Percentiles rank a stretch among this genome's conserved stretches.
Conservation (phyloP, 768 basidiomycete species). For the Russula foetens region DNA sequence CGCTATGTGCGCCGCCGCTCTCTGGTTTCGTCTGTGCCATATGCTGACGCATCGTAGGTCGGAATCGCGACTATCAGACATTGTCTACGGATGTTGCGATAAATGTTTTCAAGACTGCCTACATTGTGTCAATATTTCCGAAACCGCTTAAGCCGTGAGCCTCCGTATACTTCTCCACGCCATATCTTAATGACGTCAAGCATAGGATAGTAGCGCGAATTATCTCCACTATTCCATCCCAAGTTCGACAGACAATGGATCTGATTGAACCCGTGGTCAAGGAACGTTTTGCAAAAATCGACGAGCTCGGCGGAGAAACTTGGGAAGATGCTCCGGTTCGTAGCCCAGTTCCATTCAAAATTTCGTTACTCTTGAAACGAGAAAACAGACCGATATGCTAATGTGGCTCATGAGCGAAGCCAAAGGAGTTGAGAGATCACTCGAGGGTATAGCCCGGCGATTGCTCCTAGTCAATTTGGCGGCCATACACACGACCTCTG, state of each 20-base stretch:
- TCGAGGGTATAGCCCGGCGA: constrained; percentile 25
- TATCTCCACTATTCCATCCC: neutral
- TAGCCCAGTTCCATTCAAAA: neutral
- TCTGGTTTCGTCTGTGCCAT: neutral
- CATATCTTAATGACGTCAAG: neutral
- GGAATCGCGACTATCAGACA: constrained; percentile 32
- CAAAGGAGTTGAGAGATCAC: constrained; percentile 25
- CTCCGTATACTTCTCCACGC: no score
- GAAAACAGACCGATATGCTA: constrained; percentile 32
- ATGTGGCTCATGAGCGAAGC: constrained; percentile 35
- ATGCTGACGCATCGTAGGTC: constrained; percentile 26
- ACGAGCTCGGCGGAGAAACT: neutral
- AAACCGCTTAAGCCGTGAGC: constrained; percentile 36
- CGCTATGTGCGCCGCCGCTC: constrained; percentile 27
- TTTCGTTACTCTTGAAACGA: neutral
- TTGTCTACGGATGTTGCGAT: constrained; percentile 32
- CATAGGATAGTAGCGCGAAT: neutral
- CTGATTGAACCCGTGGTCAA: neutral
- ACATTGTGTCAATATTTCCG: constrained; percentile 34
- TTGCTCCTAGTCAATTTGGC: constrained; percentile 34
- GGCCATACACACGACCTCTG: constrained; percentile 29
- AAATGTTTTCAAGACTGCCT: constrained; percentile 28
- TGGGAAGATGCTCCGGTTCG: constrained; percentile 1
- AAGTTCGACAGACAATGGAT: neutral
- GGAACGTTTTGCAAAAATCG: neutral